Base-by-base conservation (phyloP, 1,284 basidiomycete genomes). In the Schizophyllum commune region DNA sequence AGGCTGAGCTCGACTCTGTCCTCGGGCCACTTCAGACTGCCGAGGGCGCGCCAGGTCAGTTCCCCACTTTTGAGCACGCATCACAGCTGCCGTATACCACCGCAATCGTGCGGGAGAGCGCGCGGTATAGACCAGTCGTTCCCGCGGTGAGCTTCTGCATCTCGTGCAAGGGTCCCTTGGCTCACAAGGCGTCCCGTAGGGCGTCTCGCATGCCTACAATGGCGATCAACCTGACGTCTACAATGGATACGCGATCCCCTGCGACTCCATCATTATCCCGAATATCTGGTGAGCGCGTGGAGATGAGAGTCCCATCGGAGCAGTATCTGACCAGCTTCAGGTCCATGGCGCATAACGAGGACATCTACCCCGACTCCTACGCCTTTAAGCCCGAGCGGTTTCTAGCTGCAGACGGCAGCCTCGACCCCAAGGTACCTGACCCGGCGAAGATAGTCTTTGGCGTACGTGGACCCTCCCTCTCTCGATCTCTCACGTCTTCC, bases 321-420 rank as follows among this genome's bases (percentile, higher is more conserved):
- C 27, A 27, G 27, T 27, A 27, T 27, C 27, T 27, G 27, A 27
- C 27, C 39, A 3, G 13, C 17, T 4, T 13, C 39, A 47, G 39
- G 39, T 47, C 39, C 13, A 47, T 47, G 39, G 39, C 17, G 39
- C 39, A 47, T 8, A 17, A 47, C 2, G 39, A 47, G 39, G 39
- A 61, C 5, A 58, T 68, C 15, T 75, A 71, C 56, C 65, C 70
- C 2, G 65, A 71, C 7, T 69, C 73, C 4, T 57, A 65, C 21
- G 60, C 58, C 1, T 75, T 74, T 64, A 67, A 68, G 7, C 74
- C 72, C 0, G 71, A 72, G 33, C 65, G 72, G 7, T 74, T 69
- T 62, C 59, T 74, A n/a, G 59, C 34, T 7, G 66, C 67, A 55
- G 70, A 75, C 55, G 73, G 73, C 8, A 66, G 64, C 51, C 62